Base-by-base conservation (phyloP, 1,139 yeast species). In the Pichia sp. region DNA sequence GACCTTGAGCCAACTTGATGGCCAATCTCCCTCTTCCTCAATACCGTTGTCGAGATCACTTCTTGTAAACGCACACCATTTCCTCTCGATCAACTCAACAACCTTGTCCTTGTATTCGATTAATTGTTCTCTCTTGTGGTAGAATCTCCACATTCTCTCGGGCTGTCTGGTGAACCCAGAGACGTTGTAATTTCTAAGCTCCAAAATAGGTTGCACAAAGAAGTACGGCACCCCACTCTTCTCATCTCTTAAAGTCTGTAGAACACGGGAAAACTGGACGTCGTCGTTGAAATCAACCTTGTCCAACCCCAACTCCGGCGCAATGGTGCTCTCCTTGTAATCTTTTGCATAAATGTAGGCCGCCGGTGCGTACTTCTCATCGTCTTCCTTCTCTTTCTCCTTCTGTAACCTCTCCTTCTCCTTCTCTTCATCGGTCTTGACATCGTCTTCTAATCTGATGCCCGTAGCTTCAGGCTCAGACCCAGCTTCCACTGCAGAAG, bases 21-120 rank as follows among this genome's bases (percentile, higher is more conserved):
- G 97, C 99, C 99, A 95, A 62, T 90, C 95, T 16, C 72, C 67
- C 67, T 93, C 98, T 68, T 95, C 99, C 45, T 75, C 82, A 42
- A 71, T 70, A 8, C 84, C 87, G 19, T 62, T 79, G 70, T 43
- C 75, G 73, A 45, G 79, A 70, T 89, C 95, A 5, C 64, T 66
- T 50, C 75, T 74, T 52, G 75, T 77, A 64, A 84, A 88, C 4
- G 82, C 80, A 49, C 95, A 74, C 41, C 79, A 71, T 29, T 75
- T 67, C 34, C 59, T 59, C 11, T 45, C 8, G 15, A 66, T 58
- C 15, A 65, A 51, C 0, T 81, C 80, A 42, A 83, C 75, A 0
- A 96, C 78, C 45, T 78, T 75, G 40, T 75, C 75, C 34, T 93
- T 87, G 59, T 82, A 82, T 52, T 83, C 84, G 57, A 88, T 88